Conservation (phyloP, 257 asterid species). For the Verbena officinalis region DNA sequence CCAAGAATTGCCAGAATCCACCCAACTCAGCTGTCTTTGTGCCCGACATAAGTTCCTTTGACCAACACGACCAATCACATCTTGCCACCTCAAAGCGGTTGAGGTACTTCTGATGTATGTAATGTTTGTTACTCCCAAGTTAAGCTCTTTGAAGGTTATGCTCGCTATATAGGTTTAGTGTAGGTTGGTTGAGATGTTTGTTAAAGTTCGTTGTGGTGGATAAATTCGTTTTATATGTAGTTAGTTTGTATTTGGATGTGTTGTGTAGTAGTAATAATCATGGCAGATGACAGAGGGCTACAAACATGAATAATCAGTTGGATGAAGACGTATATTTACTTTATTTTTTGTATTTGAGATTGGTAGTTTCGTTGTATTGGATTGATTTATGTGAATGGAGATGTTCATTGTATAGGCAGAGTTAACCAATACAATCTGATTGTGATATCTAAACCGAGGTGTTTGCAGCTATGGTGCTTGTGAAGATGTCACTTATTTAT, state of each 20-base stretch:
- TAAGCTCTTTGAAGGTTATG: background rate
- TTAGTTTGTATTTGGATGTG: conserved; percentile 11
- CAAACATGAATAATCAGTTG: conserved; percentile 2
- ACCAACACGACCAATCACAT: conserved; percentile 32
- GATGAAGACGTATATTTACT: background rate
- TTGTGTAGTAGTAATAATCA: background rate
- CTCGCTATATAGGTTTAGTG: conserved; percentile 22
- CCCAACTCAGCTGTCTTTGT: conserved; percentile 51
- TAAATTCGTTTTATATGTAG: background rate
- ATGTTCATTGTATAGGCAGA: background rate
- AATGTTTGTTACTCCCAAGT: background rate
- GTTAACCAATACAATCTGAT: background rate
- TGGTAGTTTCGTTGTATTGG: background rate
- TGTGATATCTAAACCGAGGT: too few species aligned
- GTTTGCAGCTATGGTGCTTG: too few species aligned
- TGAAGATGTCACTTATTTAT: too few species aligned
- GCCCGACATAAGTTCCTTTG: conserved; percentile 58
- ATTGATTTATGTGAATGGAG: background rate
- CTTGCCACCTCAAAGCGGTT: conserved; percentile 44
- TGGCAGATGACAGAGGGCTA: background rate
- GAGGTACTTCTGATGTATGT: conserved; percentile 41
- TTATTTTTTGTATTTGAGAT: background rate
- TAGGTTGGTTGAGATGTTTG: conserved; percentile 21
- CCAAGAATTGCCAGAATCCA: conserved; percentile 43
- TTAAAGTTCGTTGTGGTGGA: conserved; percentile 25